A percentile compares a stretch with the other conserved stretches of the same genome.
phyloP scores from a whole-genome alignment of 352 stramenopile species.

The Globisporangium alternatum region DNA sequence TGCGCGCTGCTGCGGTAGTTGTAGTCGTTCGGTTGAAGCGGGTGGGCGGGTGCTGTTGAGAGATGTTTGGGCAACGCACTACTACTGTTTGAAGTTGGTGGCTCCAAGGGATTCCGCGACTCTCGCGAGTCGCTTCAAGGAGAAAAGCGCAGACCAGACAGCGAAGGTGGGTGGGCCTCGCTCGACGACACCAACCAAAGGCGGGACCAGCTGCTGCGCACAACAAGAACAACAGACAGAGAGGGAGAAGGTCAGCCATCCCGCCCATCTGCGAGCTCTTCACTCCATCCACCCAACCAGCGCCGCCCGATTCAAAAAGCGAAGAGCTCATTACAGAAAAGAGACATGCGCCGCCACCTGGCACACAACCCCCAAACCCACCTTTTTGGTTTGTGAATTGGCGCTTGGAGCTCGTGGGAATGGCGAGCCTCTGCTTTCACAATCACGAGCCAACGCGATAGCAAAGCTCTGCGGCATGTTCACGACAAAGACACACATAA shows the following conservation, averaged over 20 bases:
- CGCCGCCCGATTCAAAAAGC: neutral
- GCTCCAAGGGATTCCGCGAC: conserved; percentile 32
- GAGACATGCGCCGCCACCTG: conserved; percentile 9
- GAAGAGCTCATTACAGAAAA: conserved; percentile 11
- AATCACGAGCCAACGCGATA: neutral
- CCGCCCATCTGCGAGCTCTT: conserved; percentile 8
- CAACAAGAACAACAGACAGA: conserved; percentile 6
- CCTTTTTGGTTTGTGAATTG: conserved; percentile 2
- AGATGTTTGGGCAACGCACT: neutral
- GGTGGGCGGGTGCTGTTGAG: neutral
- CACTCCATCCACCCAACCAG: conserved; percentile 10
- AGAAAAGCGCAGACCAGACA: conserved; percentile 15
- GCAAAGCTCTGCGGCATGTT: neutral
- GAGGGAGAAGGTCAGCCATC: conserved; percentile 5
- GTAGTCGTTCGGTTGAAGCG: conserved; percentile 15
- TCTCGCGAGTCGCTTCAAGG: conserved; percentile 54
- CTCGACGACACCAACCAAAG: conserved; percentile 14
- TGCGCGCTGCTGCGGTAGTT: neutral
- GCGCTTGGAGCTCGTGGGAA: neutral
- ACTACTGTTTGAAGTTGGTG: conserved; percentile 76
- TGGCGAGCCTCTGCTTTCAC: no score
- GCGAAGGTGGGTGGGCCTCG: conserved; percentile 5
- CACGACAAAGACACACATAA: neutral
- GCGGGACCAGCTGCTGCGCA: conserved; percentile 2
- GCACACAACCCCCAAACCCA: conserved; percentile 14